Evolutionary conservation across 352 stramenopile genomes (phyloP).

Genomic region (Blastocystis sp.): DNA sequence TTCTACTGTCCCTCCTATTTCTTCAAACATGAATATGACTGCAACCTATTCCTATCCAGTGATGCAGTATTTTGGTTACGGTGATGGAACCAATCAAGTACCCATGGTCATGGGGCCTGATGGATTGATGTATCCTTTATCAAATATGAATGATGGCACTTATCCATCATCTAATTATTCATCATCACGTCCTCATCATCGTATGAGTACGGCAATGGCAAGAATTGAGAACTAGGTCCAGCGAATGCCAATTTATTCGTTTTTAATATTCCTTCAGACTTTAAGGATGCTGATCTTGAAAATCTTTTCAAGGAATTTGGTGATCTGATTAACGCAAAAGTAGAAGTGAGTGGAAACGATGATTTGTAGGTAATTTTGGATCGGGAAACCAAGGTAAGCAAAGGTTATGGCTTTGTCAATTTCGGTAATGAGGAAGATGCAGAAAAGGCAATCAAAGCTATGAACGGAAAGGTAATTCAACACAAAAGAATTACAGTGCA

Average conservation of each 20-base stretch:
- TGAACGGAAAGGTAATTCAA: conserved; percentile 2
- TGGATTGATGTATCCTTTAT: not conserved
- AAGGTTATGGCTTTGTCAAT: conserved; percentile 35
- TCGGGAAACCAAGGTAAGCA: not conserved
- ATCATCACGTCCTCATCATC: too few relatives aligned
- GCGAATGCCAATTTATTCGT: conserved; percentile 22
- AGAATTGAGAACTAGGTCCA: not conserved
- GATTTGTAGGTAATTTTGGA: conserved; percentile 13
- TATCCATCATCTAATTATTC: too few relatives aligned
- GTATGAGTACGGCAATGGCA: too few relatives aligned
- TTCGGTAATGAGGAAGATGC: not conserved
- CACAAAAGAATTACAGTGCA: not conserved
- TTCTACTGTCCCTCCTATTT: not conserved
- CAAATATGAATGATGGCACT: too few relatives aligned
- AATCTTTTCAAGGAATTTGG: not conserved
- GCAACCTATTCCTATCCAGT: not conserved
- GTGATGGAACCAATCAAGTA: not conserved
- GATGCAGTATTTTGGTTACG: not conserved
- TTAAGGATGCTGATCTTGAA: not conserved
- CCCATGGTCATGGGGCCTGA: not conserved
- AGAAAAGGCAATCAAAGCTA: not conserved
- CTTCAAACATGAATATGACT: not conserved
- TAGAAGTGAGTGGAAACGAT: not conserved
- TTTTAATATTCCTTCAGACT: conserved; percentile 8
- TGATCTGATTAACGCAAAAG: not conserved